Conservation (phyloP, 1,284 basidiomycete genomes). For the Kwoniella shivajii region DNA sequence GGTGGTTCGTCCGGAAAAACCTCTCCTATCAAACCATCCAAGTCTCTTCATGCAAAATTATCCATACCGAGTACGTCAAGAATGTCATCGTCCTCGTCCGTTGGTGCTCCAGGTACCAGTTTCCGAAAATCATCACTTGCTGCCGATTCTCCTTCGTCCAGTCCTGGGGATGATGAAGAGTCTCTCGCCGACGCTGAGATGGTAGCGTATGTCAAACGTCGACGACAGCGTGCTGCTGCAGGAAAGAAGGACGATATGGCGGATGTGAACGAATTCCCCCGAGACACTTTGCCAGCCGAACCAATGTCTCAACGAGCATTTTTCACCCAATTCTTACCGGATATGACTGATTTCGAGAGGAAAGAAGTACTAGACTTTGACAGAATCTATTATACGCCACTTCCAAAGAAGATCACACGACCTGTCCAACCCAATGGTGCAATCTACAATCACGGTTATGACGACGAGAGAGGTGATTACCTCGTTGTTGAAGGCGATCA, state of each 20-base stretch:
- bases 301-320: slow-evolving; percentile 66
- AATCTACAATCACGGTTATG: slow-evolving; percentile 92
- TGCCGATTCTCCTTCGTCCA: slow-evolving; percentile 55
- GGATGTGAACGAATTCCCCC: slow-evolving; percentile 87
- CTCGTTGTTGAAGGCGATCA: slow-evolving; percentile 88
- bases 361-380: slow-evolving; percentile 90
- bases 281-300: slow-evolving; percentile 72
- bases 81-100: slow-evolving; percentile 46
- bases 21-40: slow-evolving; percentile 39
- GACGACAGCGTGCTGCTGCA: slow-evolving; percentile 80
- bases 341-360: slow-evolving; percentile 81
- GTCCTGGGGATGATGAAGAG: slow-evolving; percentile 85
- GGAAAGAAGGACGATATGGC: slow-evolving; percentile 76
- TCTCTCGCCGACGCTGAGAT: slow-evolving; percentile 92
- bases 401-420: slow-evolving; percentile 28
- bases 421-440: slow-evolving; percentile 62
- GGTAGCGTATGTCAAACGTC: slow-evolving; percentile 87
- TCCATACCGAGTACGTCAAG: slow-evolving; percentile 25
- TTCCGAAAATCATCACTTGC: slow-evolving; percentile 35
- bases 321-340: slow-evolving; percentile 55
- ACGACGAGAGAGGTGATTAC: slow-evolving; percentile 98
- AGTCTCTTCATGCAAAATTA: slow-evolving; percentile 49
- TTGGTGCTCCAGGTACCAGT: slow-evolving; percentile 31
- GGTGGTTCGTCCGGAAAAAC: slow-evolving; percentile 21
- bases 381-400: slow-evolving; percentile 69